Base-by-base conservation (phyloP, 768 basidiomycete genomes). In the Tricholoma matsutake region DNA sequence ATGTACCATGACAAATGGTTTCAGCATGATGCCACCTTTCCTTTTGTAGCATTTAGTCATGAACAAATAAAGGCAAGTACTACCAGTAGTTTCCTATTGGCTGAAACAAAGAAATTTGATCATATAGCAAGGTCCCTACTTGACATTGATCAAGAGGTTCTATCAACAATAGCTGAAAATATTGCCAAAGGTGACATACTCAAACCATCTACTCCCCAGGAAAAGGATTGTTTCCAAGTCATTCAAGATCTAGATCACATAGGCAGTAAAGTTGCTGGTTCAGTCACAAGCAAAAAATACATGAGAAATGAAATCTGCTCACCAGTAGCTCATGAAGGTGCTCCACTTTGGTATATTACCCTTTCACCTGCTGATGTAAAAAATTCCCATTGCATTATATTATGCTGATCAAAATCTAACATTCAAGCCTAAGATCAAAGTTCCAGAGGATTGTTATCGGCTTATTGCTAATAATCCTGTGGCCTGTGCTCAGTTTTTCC, bases 21-120 rank as follows among this genome's bases (percentile, higher is more conserved):
- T 52, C 64, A 65, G 35, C 20, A 7, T 11, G 56, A 61, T 43
- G 20, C 62, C 1, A 64, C 67, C 35, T 82, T 78, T 63, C 68
- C 75, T 0, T 70, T 80, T 18, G 63, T 79, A 13, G 72, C 71
- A 0, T 80, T 79, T 56, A 79, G 73, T 54, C 76, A 81, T 54
- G 63, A 72, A 25, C 80, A 80, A 52, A 69, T 81, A 4, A 74
- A 72, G 54, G 58, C n/a, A n/a, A n/a, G n/a, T n/a, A n/a, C n/a
- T n/a, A n/a, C n/a, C n/a, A n/a, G 68, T 4, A 69, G 76, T 3
- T 76, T 65, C 56, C 45, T 76, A 2, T 28, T 74, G 2, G 65
- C 72, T 2, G 63, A n/a, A n/a, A n/a, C n/a, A n/a, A n/a, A 51
- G 0, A 63, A 67, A 6, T 76, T 78, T 65, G 29, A 54, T 22